Base-by-base conservation (phyloP, 306 rosid genomes). In the Dryas alaskensis region DNA sequence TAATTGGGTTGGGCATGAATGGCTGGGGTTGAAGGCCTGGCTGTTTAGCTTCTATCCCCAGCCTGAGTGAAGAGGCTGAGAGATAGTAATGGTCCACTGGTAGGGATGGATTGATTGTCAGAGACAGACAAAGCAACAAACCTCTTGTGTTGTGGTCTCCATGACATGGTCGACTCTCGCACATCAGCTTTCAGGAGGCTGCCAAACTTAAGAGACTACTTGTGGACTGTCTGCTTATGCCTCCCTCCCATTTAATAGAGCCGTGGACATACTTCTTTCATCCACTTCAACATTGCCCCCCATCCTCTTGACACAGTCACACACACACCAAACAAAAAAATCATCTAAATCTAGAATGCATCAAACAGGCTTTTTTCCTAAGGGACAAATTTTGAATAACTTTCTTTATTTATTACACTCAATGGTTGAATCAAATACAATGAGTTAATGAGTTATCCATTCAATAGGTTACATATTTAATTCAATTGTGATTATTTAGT, bases 111-210 rank as follows among this genome's bases (percentile, higher is more conserved):
- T 61, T 67, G 54, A 58, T 60, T 67, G 75, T 70, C 83, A 70
- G 71, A 81, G 85, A 78, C 69, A 65, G 68, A 84, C 81, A 84
- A 63, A 50, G 72, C 69, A 81, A 84, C 84, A 84, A 74, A 81
- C 78, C 76, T 77, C 61, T 59, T 81, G 90, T 86, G 75, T 62
- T 60, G 60, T 81, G 85, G 90, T 83, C 87, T 83, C 82, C 76
- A 70, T 55, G 67, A 81, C 74, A 53, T 66, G 70, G 70, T 58
- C 63, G 69, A 57, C 57, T 42, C 62, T 51, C 44, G 60, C 59
- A 60, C n/a, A 69, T 45, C 27, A 71, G 60, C 27, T 59, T 57
- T 45, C 27, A 71, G 60, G 40, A 65, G 63, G 17, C 40, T 63
- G 47, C 76, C 67, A 72, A 76, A 73, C 27, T 19, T 42, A 22